These are phyloP conservation scores for Rosa hybrid DNA, from an alignment of 331 rosid genomes.

Conservation along the genomic window DNA sequence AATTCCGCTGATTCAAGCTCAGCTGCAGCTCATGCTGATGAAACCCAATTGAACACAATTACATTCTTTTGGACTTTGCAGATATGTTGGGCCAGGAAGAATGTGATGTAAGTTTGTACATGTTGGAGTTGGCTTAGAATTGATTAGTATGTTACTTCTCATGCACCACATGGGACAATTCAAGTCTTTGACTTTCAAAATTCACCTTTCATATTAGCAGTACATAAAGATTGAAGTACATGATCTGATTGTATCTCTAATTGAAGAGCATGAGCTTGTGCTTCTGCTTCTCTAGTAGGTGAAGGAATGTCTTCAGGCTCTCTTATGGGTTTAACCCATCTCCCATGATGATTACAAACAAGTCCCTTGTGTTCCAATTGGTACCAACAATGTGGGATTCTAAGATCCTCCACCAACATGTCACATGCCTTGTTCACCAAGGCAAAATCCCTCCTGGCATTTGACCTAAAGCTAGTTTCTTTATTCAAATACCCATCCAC, in stretches of 20 bases:
- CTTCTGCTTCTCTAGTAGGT: conserved; percentile 33
- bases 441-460: conserved; percentile 62
- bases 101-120: background rate
- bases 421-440: conserved; percentile 69
- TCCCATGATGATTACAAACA: conserved; percentile 55
- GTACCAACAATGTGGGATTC: conserved; percentile 64
- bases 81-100: conserved; percentile 41
- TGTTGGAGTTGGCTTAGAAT: conserved; percentile 14
- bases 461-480: conserved; percentile 35
- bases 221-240: conserved; percentile 20
- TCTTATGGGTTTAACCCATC: conserved; percentile 75
- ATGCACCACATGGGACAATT: background rate
- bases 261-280: conserved; percentile 20
- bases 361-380: conserved; percentile 64
- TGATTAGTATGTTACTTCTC: no score
- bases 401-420: conserved; percentile 61
- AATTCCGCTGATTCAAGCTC: conserved; percentile 25
- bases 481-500: conserved; percentile 51
- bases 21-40: conserved; percentile 37
- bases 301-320: conserved; percentile 70
- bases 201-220: background rate
- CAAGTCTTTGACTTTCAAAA: background rate
- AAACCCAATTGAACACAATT: conserved; percentile 35
- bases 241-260: conserved; percentile 22
- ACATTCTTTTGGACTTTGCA: conserved; percentile 26